Evolutionary conservation across 2,329 filamentous ascomycete species (phyloP).

Genomic region (Hirsutella thompsonii): DNA sequence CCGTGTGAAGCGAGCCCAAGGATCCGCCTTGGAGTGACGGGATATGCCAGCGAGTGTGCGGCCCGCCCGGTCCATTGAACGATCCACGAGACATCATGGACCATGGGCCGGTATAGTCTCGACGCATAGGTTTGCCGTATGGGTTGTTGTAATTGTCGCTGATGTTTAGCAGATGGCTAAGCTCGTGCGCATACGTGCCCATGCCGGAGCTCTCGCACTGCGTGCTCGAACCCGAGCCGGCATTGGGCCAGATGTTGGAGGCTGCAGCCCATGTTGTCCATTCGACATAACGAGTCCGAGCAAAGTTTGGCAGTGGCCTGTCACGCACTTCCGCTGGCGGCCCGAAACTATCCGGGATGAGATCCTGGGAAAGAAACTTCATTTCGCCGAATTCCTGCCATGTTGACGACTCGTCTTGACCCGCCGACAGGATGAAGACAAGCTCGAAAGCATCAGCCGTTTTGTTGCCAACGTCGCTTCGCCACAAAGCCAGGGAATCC

Average conservation of each 20-base stretch:
- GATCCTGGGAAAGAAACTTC: constrained; percentile 31
- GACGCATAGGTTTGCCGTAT: constrained; percentile 28
- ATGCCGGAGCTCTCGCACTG: constrained; percentile 40
- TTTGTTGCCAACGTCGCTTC: constrained; percentile 35
- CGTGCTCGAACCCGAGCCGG: constrained; percentile 35
- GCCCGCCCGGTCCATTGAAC: constrained; percentile 40
- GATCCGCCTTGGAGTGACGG: constrained; percentile 33
- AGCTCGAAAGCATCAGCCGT: constrained; percentile 34
- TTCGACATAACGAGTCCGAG: constrained; percentile 35
- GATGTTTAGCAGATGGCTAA: constrained; percentile 36
- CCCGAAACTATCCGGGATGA: constrained; percentile 34
- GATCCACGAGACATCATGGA: constrained; percentile 38
- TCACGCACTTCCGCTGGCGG: constrained; percentile 23
- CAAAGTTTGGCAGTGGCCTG: constrained; percentile 26
- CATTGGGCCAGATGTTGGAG: constrained; percentile 39
- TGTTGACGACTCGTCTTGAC: constrained; percentile 40
- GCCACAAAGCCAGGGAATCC: constrained; percentile 35
- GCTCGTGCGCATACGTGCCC: constrained; percentile 39
- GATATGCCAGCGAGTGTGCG: constrained; percentile 39
- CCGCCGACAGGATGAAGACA: constrained; percentile 39
- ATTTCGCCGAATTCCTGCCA: constrained; percentile 46
- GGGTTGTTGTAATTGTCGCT: constrained; percentile 45
- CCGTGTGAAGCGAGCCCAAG: constrained; percentile 37
- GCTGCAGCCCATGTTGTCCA: constrained; percentile 41
- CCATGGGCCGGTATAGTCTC: constrained; percentile 37